Base-by-base conservation (phyloP, 352 stramenopile genomes). In the Nothophytophthora sp. region DNA sequence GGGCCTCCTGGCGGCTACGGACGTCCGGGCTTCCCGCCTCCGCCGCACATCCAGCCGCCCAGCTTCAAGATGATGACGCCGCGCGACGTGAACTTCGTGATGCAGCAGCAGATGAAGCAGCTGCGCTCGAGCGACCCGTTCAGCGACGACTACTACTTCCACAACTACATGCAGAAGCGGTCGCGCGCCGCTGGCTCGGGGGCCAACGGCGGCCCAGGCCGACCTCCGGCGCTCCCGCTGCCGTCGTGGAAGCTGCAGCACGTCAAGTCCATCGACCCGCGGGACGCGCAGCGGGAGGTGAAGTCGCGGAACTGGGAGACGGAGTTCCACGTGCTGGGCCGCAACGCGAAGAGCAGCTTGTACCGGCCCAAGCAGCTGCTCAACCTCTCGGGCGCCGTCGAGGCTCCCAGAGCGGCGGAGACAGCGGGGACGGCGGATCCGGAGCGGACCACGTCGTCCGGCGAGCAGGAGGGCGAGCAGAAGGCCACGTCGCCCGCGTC, bases 71-170 rank as follows among this genome's bases (percentile, higher is more conserved):
- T 95, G 73, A 95, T 95, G 84, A 91, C 76, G 19, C 74, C 80
- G 19, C 80, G 84, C 23, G 84, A 95, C 45, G 83, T 95, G 52
- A 86, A 86, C 35, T 95, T 92, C 27, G 82, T 95, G 19, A 70
- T 90, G 47, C 84, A 95, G 56, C 78, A 90, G 49, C 81, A 92
- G 44, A 82, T 89, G 76, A 95, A 95, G 73, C 79, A 84, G 68
- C 70, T 95, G 23, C 81, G 82, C 22, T 84, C 70, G n/a, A 92
- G 81, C 50, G 84, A 95, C 39, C 84, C 84, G 40, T 95, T 92
- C 62, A 95, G 81, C 56, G 84, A 95, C 53, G 84, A 95, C 62
- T 92, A 95, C 53, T 95, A 92, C 47, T 95, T 90, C 51, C 78
- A 92, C 63, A 92, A 92, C 52, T 89, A 79, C 33, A 65, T 82